Evolutionary conservation across 2,329 filamentous ascomycete species (phyloP).

Genomic region (Didymella pinodella): DNA sequence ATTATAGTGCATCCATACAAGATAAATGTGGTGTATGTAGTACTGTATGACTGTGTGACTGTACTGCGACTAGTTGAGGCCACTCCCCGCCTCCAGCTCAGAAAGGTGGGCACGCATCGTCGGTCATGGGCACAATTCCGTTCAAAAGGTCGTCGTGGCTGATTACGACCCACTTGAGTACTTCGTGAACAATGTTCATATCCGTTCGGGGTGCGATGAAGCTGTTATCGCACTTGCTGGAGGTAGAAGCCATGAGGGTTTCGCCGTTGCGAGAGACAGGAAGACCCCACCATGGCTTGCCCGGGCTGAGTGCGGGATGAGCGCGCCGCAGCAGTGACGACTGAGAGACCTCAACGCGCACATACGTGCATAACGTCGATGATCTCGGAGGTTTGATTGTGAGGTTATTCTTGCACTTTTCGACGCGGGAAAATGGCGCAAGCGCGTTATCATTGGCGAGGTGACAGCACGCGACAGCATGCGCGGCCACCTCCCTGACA

Average conservation of each 20-base stretch:
- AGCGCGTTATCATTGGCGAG: conserved; percentile 18
- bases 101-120: too few relatives aligned
- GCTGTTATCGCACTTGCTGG: neutral
- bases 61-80: too few relatives aligned
- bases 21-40: too few relatives aligned
- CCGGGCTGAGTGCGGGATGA: neutral
- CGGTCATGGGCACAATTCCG: too few relatives aligned
- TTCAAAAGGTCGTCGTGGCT: too few relatives aligned
- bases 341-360: conserved; percentile 1
- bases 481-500: conserved; percentile 13
- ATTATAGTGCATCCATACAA: too few relatives aligned
- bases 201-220: neutral
- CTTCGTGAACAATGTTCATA: too few relatives aligned
- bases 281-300: neutral
- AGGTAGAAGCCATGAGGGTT: neutral
- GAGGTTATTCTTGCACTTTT: conserved; percentile 23
- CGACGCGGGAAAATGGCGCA: conserved; percentile 16
- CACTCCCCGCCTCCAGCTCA: too few relatives aligned
- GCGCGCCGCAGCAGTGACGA: conserved; percentile 1
- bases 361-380: conserved; percentile 7
- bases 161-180: too few relatives aligned
- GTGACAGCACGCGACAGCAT: conserved; percentile 17
- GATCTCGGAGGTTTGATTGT: conserved; percentile 8
- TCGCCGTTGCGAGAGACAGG: neutral
- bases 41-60: too few relatives aligned